These are phyloP conservation scores for Trichoderma sp. DNA, from an alignment of 2,329 filamentous ascomycete species.

Conservation along the genomic window DNA sequence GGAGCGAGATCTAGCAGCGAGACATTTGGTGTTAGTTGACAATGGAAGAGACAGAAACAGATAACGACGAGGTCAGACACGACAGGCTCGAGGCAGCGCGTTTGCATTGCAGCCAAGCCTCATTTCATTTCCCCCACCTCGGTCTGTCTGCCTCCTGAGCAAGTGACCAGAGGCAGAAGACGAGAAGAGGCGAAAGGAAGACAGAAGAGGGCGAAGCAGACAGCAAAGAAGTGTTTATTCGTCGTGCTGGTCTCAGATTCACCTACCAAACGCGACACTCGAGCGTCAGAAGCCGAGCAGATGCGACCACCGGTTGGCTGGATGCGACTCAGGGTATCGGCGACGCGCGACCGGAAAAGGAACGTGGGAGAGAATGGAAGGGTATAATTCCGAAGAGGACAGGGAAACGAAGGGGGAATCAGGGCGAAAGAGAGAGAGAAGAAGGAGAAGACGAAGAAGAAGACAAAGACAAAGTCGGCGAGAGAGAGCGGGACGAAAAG, in stretches of 20 bases:
- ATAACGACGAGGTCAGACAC: background rate
- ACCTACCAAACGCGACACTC: conserved; percentile 2
- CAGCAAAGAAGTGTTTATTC: background rate
- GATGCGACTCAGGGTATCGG: background rate
- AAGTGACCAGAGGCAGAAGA: background rate
- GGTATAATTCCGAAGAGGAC: background rate
- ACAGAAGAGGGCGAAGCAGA: background rate
- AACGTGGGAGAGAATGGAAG: conserved; percentile 3
- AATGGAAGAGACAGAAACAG: background rate
- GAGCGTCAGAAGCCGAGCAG: background rate
- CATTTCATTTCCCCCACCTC: background rate
- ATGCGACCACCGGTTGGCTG: background rate
- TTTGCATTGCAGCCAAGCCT: conserved; percentile 6
- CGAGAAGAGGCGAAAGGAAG: background rate
- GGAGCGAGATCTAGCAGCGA: conserved; percentile 4
- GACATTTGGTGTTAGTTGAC: background rate
- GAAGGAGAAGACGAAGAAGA: background rate
- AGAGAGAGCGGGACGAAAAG: background rate
- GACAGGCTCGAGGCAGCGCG: conserved; percentile 13
- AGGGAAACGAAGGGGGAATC: background rate
- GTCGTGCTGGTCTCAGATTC: background rate
- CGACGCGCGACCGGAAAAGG: background rate
- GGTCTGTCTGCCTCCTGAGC: background rate
- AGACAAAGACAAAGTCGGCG: background rate
- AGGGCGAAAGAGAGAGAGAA: background rate